Conservation (phyloP, 352 stramenopile species). For the Phytopythium aichiense region DNA sequence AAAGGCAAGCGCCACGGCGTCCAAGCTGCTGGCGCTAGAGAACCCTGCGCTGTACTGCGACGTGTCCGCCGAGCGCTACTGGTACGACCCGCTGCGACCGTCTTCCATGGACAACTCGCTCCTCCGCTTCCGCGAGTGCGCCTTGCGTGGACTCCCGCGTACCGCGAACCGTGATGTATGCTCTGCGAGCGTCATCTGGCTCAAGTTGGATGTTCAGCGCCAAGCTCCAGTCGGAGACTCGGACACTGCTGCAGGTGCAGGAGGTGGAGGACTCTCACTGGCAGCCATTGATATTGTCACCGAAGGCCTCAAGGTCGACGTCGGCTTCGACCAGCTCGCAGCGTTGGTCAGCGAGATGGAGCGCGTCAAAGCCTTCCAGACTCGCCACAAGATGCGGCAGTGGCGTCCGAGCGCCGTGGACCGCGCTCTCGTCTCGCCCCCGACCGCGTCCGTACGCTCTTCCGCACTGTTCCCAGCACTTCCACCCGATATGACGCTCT, state of each 20-base stretch:
- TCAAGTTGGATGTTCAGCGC: constrained; percentile 57
- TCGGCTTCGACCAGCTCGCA: constrained; percentile 54
- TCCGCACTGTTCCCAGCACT: constrained; percentile 34
- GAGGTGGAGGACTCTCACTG: constrained; percentile 8
- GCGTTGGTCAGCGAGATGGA: constrained; percentile 43
- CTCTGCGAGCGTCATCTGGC: constrained; percentile 45
- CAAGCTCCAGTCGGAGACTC: not conserved
- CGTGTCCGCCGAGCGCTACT: constrained; percentile 34
- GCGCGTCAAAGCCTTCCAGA: constrained; percentile 28
- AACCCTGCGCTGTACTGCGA: constrained; percentile 64
- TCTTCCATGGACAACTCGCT: constrained; percentile 12
- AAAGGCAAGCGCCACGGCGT: constrained; percentile 4
- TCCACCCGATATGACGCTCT: constrained; percentile 6
- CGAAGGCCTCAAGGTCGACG: constrained; percentile 46
- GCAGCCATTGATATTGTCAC: constrained; percentile 53
- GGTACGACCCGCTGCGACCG: constrained; percentile 7
- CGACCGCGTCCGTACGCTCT: constrained; percentile 23
- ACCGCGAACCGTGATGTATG: constrained; percentile 39
- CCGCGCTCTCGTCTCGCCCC: constrained; percentile 28
- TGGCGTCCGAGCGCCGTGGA: constrained; percentile 55
- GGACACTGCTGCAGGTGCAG: not conserved
- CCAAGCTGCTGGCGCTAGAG: constrained; percentile 57
- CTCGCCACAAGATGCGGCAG: constrained; percentile 23
- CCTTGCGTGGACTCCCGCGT: constrained; percentile 20
- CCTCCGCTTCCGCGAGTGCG: constrained; percentile 32